Percentiles rank a stretch among this genome's conserved stretches.
These are phyloP conservation scores for Pseudocercospora eumusae DNA, from an alignment of 2,329 filamentous ascomycete genomes.

Conservation along the genomic window DNA sequence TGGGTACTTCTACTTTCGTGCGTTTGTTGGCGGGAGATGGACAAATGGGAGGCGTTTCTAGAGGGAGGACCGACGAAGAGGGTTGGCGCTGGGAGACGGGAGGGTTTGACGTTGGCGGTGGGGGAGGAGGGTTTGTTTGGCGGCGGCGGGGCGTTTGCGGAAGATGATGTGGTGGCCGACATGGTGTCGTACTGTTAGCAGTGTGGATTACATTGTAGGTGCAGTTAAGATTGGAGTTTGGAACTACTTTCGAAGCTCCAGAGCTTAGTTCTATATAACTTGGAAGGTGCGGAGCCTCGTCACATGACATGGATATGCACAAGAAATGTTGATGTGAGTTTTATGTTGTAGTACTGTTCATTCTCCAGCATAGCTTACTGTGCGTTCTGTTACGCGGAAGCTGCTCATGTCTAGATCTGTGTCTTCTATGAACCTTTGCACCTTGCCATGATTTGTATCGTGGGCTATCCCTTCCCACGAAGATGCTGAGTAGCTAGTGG, in stretches of 20 bases:
- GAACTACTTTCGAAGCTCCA: not conserved
- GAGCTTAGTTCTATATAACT: constrained; percentile 4
- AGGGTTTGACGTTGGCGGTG: constrained; percentile 43
- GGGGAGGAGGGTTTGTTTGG: constrained; percentile 33
- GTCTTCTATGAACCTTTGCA: not conserved
- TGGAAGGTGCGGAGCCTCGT: constrained; percentile 1
- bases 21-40: constrained; percentile 42
- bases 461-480: not conserved
- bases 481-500: constrained; percentile 6
- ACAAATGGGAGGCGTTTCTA: constrained; percentile 64
- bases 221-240: not conserved
- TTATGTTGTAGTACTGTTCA: not conserved
- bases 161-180: constrained; percentile 8
- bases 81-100: constrained; percentile 68
- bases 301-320: no score
- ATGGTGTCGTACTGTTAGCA: constrained; percentile 6
- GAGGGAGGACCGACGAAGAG: constrained; percentile 82
- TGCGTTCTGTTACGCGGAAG: not conserved
- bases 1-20: no score
- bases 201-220: not conserved
- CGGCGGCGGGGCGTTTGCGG: constrained; percentile 2
- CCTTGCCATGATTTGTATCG: not conserved
- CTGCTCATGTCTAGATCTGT: constrained; percentile 6
- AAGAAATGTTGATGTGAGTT: not conserved
- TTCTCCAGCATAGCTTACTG: not conserved